phyloP scores from a whole-genome alignment of 1,139 yeast species.

The Zygosaccharomyces pseudobailii region DNA sequence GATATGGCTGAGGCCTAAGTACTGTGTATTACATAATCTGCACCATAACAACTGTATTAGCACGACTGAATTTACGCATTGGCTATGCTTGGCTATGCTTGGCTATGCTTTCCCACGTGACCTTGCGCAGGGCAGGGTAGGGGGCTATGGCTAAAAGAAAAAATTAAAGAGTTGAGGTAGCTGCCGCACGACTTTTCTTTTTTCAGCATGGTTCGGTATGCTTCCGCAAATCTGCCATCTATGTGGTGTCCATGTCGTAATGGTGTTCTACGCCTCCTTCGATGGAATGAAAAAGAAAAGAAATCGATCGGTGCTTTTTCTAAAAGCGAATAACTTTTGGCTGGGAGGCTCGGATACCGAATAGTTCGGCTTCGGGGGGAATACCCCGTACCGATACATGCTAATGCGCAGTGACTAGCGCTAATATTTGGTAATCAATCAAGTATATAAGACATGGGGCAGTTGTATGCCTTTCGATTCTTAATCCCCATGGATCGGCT shows the following conservation, averaged over 20 bases:
- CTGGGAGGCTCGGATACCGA: background rate
- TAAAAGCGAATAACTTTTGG: background rate
- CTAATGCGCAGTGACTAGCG: background rate
- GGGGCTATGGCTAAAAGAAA: background rate
- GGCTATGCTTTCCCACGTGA: background rate
- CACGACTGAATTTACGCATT: background rate
- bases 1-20: slow-evolving; percentile 97
- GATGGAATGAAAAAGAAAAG: background rate
- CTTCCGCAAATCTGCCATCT: background rate
- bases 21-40: slow-evolving; percentile 4
- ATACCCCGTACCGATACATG: background rate
- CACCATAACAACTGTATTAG: slow-evolving; percentile 3
- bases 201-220: background rate
- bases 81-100: background rate
- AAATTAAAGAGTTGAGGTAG: background rate
- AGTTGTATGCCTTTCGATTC: background rate
- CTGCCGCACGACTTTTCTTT: background rate
- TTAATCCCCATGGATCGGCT: background rate
- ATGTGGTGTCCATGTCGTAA: background rate
- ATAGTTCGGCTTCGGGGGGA: background rate
- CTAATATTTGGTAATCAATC: background rate
- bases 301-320: background rate
- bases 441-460: background rate
- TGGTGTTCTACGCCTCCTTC: background rate
- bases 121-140: background rate